phyloP scores from a whole-genome alignment of 306 rosid species.

The Oemleria cerasiformis region DNA sequence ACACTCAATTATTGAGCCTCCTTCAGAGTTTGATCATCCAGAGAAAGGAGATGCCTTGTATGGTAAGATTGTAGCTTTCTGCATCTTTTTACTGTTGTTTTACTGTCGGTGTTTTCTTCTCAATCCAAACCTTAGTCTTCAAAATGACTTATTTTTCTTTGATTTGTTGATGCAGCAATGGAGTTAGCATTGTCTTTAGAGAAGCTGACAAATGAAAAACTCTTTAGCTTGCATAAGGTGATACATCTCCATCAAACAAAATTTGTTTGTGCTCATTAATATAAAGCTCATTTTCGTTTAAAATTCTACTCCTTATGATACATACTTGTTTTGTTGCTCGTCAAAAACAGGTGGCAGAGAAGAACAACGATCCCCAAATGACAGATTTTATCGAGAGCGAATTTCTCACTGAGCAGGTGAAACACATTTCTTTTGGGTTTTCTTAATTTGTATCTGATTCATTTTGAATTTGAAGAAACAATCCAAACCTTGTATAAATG shows the following conservation, averaged over 20 bases:
- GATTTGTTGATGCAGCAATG: constrained; percentile 57
- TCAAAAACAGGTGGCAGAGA: constrained; percentile 56
- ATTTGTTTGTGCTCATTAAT: not conserved
- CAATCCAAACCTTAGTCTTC: no score
- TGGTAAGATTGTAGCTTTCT: constrained; percentile 40
- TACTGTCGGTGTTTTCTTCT: no score
- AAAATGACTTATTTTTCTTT: not conserved
- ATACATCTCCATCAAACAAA: constrained; percentile 11
- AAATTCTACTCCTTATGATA: not conserved
- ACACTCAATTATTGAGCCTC: constrained; percentile 57
- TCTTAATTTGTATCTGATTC: not conserved
- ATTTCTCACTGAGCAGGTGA: constrained; percentile 78
- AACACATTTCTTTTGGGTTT: not conserved
- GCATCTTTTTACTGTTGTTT: not conserved
- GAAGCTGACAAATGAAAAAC: constrained; percentile 79
- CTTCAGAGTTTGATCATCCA: constrained; percentile 57
- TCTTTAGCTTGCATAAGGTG: constrained; percentile 66
- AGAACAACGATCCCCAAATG: constrained; percentile 60
- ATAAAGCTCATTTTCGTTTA: not conserved
- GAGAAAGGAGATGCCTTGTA: constrained; percentile 74
- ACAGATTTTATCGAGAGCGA: constrained; percentile 67
- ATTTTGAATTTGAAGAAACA: not conserved
- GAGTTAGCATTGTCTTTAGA: constrained; percentile 83
- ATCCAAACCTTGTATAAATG: no score
- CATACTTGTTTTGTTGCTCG: constrained; percentile 18